Conservation (phyloP, 2,329 filamentous ascomycete genomes). For the Berkeleyomyces rouxiae region DNA sequence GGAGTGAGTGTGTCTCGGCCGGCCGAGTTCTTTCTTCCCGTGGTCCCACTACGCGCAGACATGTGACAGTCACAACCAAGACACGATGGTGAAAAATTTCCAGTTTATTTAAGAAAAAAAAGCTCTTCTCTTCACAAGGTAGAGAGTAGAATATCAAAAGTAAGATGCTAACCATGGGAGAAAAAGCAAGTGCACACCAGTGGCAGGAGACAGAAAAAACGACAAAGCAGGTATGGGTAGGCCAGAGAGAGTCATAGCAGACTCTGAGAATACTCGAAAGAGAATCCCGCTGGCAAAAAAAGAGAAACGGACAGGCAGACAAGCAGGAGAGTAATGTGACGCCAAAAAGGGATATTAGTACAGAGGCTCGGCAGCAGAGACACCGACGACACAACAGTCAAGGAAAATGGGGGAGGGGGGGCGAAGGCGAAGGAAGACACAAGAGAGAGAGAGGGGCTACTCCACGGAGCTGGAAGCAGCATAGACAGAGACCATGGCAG, state of each 20-base stretch:
- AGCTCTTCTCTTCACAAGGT: too few species aligned
- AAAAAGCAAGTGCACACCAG: background rate
- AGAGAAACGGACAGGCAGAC: background rate
- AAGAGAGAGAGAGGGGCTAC: background rate
- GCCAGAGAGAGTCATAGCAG: background rate
- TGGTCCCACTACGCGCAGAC: too few species aligned
- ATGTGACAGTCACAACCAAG: too few species aligned
- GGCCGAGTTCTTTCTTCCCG: too few species aligned
- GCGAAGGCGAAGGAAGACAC: background rate
- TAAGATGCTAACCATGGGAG: background rate
- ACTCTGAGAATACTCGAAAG: background rate
- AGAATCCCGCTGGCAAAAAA: background rate
- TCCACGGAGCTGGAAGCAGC: background rate
- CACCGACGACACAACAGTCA: background rate
- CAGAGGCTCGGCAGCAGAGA: background rate
- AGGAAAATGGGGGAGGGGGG: background rate
- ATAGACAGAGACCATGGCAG: background rate
- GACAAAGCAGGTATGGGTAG: background rate
- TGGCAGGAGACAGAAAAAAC: background rate
- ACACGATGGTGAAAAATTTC: too few species aligned
- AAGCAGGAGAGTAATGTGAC: background rate
- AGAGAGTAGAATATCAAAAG: background rate
- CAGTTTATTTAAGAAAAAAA: too few species aligned
- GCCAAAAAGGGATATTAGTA: constrained; percentile 1
- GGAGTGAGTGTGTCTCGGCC: too few species aligned